A percentile compares a stretch with the other conserved stretches of the same genome.
These are phyloP conservation scores for Prunus armeniaca DNA, from an alignment of 306 rosid species.

Conservation along the genomic window DNA sequence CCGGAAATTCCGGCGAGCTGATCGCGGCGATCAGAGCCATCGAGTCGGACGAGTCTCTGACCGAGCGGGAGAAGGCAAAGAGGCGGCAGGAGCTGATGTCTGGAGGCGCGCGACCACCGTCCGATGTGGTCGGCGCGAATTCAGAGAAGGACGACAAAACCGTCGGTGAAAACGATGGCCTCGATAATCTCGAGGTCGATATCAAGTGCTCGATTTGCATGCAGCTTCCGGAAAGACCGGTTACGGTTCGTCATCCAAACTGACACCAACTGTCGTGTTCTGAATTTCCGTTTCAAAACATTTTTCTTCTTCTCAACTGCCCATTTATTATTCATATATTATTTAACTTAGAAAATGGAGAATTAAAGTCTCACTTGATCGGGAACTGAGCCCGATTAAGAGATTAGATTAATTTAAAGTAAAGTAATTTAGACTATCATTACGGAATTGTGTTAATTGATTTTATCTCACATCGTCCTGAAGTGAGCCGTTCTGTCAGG, in stretches of 20 bases:
- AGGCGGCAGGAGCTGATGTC: not conserved
- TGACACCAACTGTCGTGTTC: not conserved
- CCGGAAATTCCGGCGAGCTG: not conserved
- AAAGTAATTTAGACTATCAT: no score
- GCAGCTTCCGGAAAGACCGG: not conserved
- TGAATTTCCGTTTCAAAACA: not conserved
- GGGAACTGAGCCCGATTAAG: no score
- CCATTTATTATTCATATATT: no score
- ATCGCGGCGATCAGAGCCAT: not conserved
- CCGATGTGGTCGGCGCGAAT: no score
- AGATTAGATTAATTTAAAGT: no score
- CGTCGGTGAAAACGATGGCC: no score
- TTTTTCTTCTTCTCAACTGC: not conserved
- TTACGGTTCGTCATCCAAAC: constrained; percentile 10
- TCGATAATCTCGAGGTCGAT: not conserved
- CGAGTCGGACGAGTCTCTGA: not conserved
- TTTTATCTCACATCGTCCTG: no score
- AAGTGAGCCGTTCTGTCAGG: no score
- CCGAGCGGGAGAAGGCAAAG: not conserved
- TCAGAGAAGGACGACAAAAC: not conserved
- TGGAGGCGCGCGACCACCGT: no score
- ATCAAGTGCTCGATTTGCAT: not conserved
- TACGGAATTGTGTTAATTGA: no score
- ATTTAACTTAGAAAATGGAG: no score
- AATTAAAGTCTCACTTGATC: no score